A percentile compares a stretch with the other conserved stretches of the same genome.
phyloP scores from a whole-genome alignment of 2,329 filamentous ascomycete species.

The Colletotrichum filicis region DNA sequence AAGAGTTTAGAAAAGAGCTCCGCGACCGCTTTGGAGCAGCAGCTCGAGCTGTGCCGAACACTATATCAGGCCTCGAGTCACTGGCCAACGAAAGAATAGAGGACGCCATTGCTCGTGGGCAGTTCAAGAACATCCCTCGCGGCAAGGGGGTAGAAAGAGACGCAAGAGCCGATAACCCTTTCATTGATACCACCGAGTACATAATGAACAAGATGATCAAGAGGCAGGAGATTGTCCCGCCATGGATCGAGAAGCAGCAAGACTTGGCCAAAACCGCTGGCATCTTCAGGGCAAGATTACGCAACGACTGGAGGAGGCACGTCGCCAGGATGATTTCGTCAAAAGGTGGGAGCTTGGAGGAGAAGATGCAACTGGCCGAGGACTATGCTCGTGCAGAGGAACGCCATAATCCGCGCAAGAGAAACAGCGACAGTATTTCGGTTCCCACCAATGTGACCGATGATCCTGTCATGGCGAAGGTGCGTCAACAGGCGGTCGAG shows the following conservation, averaged over 20 bases:
- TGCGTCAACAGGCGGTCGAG: conserved; percentile 45
- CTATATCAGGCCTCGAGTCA: conserved; percentile 81
- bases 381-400: conserved; percentile 82
- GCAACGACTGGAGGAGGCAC: conserved; percentile 87
- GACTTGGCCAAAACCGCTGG: conserved; percentile 78
- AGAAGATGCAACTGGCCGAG: conserved; percentile 77
- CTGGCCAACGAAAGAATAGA: conserved; percentile 93
- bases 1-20: conserved; percentile 77
- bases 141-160: conserved; percentile 87
- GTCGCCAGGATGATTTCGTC: conserved; percentile 83
- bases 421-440: conserved; percentile 57
- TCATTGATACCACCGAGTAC: conserved; percentile 96
- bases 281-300: conserved; percentile 78
- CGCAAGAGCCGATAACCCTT: conserved; percentile 83
- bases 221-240: conserved; percentile 92
- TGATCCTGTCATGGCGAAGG: conserved; percentile 60
- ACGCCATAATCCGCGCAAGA: conserved; percentile 67
- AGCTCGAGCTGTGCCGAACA: conserved; percentile 78
- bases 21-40: conserved; percentile 83
- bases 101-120: conserved; percentile 89
- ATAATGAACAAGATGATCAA: conserved; percentile 99
- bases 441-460: conserved; percentile 59
- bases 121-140: conserved; percentile 85
- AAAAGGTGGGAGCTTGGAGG: conserved; percentile 77
- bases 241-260: conserved; percentile 99